Base-by-base conservation (phyloP, 2,329 filamentous ascomycete species). In the Chalara sp. region DNA sequence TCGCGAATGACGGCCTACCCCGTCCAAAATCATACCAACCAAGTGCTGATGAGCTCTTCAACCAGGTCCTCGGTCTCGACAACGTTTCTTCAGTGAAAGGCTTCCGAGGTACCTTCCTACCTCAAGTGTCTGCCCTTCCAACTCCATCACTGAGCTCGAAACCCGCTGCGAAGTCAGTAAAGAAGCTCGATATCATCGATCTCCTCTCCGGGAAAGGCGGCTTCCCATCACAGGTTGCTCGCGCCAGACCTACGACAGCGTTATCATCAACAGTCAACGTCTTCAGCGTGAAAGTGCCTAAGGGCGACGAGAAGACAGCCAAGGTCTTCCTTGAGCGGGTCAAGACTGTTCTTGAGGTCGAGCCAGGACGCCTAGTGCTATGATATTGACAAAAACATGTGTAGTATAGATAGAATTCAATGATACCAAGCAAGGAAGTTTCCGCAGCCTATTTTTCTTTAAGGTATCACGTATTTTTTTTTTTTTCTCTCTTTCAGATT, bases 1-100 rank as follows among this genome's bases (percentile, higher is more conserved):
- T 95, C 30, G 93, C 93, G 53, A 97, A 97, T 70, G 86, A 93
- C 56, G 82, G 87, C 44, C 79, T 97, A 6, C 92, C 92, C 3
- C 73, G 78, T 31, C 79, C 83, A 5, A 76, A 81, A 53, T 73
- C 74, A 54, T 76, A 79, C 44, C 77, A 82, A 64, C 85, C 86
- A 11, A 84, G 87, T 1, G 74, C 86, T 35, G 81, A 90, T 64
- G 89, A 95, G 66, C 80, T 99, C 10, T 97, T 97, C 71, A 84
- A 96, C 65, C 83, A 92, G 61, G 76, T 97, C 11, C 78, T 99
- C 6, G 92, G 91, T 7, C 72, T 90, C 21, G 71, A 79, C 64
- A 72, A 68, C 56, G 61, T 69, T 31, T 66, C 68, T 6, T 70
- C 79, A 58, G 71, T 73, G 51, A 74, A 79, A 52, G 74, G 70